These are phyloP conservation scores for Elaeis guineensis DNA, from an alignment of 176 grass and related monocot genomes.

Conservation along the genomic window DNA sequence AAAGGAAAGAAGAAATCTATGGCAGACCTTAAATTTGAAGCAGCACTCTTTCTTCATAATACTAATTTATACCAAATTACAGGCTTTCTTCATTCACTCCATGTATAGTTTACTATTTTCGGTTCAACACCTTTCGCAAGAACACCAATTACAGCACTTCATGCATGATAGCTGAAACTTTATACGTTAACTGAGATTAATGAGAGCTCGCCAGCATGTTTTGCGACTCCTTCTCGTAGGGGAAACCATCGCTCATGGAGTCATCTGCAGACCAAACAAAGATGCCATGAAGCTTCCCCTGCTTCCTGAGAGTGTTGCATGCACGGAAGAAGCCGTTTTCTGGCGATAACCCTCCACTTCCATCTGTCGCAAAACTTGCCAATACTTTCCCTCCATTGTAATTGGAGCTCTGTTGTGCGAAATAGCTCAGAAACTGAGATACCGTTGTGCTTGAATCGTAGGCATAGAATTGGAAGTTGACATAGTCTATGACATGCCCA, in stretches of 20 bases:
- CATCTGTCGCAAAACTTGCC: constrained; percentile 23
- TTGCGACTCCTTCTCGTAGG: constrained; percentile 24
- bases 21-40: no score
- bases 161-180: no score
- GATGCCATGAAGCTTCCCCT: constrained; percentile 28
- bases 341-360: background rate
- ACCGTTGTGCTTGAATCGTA: constrained; percentile 35
- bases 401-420: constrained; percentile 23
- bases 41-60: no score
- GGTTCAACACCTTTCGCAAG: no score
- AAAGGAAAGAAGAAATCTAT: no score
- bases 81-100: no score
- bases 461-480: constrained; percentile 60
- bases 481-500: constrained; percentile 27
- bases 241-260: constrained; percentile 14
- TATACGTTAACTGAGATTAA: no score
- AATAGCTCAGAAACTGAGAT: constrained; percentile 27
- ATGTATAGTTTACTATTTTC: no score
- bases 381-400: constrained; percentile 32
- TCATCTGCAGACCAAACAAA: constrained; percentile 32
- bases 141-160: no score
- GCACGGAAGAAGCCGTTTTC: constrained; percentile 39
- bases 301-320: constrained; percentile 19
- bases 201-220: constrained; percentile 16
- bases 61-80: no score